Evolutionary conservation across 306 rosid species (phyloP).

Genomic region (Cicer cuneatum): DNA sequence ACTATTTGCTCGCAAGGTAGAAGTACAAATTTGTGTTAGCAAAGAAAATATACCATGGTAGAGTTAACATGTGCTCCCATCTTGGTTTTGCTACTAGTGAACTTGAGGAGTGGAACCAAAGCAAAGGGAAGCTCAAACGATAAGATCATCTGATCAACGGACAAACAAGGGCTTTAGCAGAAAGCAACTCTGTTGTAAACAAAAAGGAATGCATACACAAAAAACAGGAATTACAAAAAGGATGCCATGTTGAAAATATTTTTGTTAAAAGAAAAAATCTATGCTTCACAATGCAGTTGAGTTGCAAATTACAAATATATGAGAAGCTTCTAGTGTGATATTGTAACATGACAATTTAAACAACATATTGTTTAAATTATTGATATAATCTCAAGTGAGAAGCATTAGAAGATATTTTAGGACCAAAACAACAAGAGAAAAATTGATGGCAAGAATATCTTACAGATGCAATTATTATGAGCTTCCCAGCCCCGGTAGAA

Average conservation of each 20-base stretch:
- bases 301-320: slow-evolving; percentile 30
- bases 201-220: slow-evolving; percentile 25
- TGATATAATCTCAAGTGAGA: neutral
- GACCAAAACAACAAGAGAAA: slow-evolving; percentile 26
- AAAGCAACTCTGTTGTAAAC: slow-evolving; percentile 12
- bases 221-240: slow-evolving; percentile 21
- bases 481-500: slow-evolving; percentile 90
- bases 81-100: slow-evolving; percentile 85
- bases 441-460: slow-evolving; percentile 44
- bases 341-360: neutral
- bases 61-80: slow-evolving; percentile 89
- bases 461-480: slow-evolving; percentile 92
- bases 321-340: slow-evolving; percentile 22
- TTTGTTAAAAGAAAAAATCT: slow-evolving; percentile 25
- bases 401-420: slow-evolving; percentile 21
- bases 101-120: slow-evolving; percentile 92
- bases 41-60: slow-evolving; percentile 53
- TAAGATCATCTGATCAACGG: slow-evolving; percentile 81
- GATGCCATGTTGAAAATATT: slow-evolving; percentile 11
- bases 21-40: neutral
- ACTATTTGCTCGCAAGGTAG: slow-evolving; percentile 7
- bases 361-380: slow-evolving; percentile 15
- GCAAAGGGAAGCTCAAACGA: slow-evolving; percentile 98
- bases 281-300: slow-evolving; percentile 5
- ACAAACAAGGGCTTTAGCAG: slow-evolving; percentile 34